Conservation (phyloP, 1,284 basidiomycete genomes). For the Ustilago hordei region DNA sequence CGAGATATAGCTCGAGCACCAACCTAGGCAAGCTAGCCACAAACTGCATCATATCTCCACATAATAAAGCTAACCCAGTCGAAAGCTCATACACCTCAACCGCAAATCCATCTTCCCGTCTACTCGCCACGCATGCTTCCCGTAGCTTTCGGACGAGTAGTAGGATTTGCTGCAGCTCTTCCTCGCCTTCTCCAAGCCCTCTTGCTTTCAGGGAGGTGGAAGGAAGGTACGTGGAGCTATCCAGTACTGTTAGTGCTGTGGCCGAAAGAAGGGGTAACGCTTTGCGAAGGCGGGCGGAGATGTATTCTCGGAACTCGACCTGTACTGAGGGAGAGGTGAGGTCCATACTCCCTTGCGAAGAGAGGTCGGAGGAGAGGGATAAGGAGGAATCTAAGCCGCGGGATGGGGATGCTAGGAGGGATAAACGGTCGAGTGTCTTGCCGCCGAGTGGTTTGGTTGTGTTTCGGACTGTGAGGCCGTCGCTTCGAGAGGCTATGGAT, state of each 20-base stretch:
- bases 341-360: constrained; percentile 35
- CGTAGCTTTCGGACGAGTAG: constrained; percentile 42
- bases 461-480: constrained; percentile 24
- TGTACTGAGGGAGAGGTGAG: constrained; percentile 30
- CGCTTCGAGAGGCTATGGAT: background rate
- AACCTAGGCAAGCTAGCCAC: constrained; percentile 29
- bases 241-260: background rate
- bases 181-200: constrained; percentile 11
- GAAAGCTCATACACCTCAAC: constrained; percentile 46
- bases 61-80: constrained; percentile 16
- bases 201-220: background rate
- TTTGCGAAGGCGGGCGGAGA: constrained; percentile 26
- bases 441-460: constrained; percentile 33
- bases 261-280: constrained; percentile 4
- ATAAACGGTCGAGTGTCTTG: constrained; percentile 39
- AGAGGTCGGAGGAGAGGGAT: constrained; percentile 22
- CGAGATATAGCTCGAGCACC: constrained; percentile 31
- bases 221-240: constrained; percentile 10
- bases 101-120: constrained; percentile 31
- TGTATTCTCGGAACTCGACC: constrained; percentile 35
- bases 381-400: constrained; percentile 40
- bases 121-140: constrained; percentile 39
- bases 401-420: constrained; percentile 47
- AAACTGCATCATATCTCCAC: constrained; percentile 33
- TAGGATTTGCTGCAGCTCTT: constrained; percentile 38